A percentile compares a stretch with the other conserved stretches of the same genome.
Conservation (phyloP, 352 stramenopile genomes). For the Phytophthora aleatoria region DNA sequence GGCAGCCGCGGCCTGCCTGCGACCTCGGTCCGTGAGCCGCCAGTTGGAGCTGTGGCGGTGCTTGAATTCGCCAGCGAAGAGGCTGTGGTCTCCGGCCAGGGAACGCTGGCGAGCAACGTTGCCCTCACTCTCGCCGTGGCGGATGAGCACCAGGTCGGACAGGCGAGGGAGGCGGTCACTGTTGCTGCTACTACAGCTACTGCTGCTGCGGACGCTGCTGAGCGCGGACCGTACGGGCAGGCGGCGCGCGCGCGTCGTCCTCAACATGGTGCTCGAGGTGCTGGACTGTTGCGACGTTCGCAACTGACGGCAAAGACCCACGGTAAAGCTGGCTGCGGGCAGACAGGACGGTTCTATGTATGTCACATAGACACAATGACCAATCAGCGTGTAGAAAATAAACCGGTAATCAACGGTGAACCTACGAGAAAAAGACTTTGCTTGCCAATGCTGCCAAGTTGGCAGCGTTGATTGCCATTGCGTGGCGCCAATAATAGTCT, state of each 20-base stretch:
- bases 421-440: background rate
- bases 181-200: conserved; percentile 19
- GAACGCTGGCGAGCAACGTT: conserved; percentile 87
- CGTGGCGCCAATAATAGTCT: background rate
- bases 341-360: conserved; percentile 15
- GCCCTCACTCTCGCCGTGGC: conserved; percentile 89
- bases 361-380: conserved; percentile 23
- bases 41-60: conserved; percentile 90
- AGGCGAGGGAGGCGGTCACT: conserved; percentile 58
- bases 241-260: conserved; percentile 19
- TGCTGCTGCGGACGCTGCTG: background rate
- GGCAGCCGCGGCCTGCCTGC: conserved; percentile 68
- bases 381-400: conserved; percentile 16
- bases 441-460: background rate
- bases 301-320: conserved; percentile 25
- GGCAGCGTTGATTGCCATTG: background rate
- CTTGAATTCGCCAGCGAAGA: conserved; percentile 89
- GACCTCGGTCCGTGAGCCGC: conserved; percentile 85
- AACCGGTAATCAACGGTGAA: conserved; percentile 9
- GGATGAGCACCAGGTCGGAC: conserved; percentile 85
- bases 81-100: conserved; percentile 81
- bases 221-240: conserved; percentile 7
- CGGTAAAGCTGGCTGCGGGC: conserved; percentile 15
- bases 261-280: conserved; percentile 23
- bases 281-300: conserved; percentile 28